phyloP scores from a whole-genome alignment of 441 rosid species.

The Populus tomentosa region DNA sequence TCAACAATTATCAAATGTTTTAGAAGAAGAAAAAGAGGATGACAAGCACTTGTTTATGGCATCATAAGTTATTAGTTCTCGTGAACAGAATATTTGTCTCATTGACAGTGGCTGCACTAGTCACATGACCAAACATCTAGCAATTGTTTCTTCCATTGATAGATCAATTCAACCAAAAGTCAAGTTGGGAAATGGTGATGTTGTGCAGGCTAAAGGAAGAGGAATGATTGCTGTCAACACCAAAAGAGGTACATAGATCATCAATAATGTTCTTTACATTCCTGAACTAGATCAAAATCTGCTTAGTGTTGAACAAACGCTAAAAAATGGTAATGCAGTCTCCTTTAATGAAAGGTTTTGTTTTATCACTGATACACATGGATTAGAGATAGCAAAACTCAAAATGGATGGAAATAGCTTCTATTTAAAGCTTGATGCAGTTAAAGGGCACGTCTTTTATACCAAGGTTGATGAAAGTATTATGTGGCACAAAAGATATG shows the following conservation, averaged over 20 bases:
- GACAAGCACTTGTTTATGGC: too few relatives aligned
- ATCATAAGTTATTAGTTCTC: fast-evolving
- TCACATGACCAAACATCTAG: not conserved
- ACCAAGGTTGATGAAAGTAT: not conserved
- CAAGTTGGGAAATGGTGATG: too few relatives aligned
- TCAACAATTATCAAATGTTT: not conserved
- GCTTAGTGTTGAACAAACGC: not conserved
- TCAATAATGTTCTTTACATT: not conserved
- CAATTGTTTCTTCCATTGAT: not conserved
- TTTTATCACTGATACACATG: not conserved
- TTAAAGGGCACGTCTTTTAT: not conserved
- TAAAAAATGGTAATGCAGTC: not conserved
- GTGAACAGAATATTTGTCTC: not conserved
- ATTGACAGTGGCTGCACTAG: not conserved
- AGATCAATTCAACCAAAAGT: not conserved
- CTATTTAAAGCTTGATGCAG: too few relatives aligned
- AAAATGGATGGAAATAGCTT: too few relatives aligned
- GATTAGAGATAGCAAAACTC: too few relatives aligned
- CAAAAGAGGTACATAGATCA: not conserved
- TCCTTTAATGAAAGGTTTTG: not conserved
- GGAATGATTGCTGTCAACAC: not conserved
- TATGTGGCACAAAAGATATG: too few relatives aligned
- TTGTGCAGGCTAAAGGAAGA: not conserved
- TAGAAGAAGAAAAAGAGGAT: too few relatives aligned
- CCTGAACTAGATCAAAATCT: not conserved